phyloP scores from a whole-genome alignment of 1,284 basidiomycete genomes.

The Xerocomus cyaneibrunnescens region DNA sequence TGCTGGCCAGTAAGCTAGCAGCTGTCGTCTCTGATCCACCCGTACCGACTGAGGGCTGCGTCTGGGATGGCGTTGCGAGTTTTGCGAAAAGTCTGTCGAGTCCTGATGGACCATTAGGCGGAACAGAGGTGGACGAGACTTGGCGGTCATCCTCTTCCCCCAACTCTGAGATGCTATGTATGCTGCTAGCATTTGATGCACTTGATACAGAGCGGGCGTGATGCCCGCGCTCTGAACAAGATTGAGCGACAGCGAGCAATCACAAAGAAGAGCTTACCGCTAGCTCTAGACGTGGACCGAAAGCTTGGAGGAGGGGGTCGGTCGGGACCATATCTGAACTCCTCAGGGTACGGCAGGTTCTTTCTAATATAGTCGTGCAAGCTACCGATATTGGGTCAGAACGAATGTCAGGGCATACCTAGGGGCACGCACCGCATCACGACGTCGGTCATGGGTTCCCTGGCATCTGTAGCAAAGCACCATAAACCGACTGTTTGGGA shows the following conservation, averaged over 20 bases:
- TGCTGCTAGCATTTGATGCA: constrained; percentile 35
- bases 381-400: constrained; percentile 36
- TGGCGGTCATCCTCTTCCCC: constrained; percentile 27
- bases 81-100: constrained; percentile 65
- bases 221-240: constrained; percentile 22
- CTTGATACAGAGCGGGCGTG: constrained; percentile 32
- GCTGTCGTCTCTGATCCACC: constrained; percentile 31
- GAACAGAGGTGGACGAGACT: constrained; percentile 13
- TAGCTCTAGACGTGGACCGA: constrained; percentile 32
- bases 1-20: constrained; percentile 26
- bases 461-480: constrained; percentile 69
- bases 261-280: constrained; percentile 22
- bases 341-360: constrained; percentile 64
- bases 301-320: constrained; percentile 49
- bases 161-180: constrained; percentile 37
- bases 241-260: constrained; percentile 13
- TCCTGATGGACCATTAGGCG: constrained; percentile 41
- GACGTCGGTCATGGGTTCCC: constrained; percentile 69
- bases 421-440: constrained; percentile 53
- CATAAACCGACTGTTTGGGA: constrained; percentile 72
- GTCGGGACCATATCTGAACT: constrained; percentile 66
- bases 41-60: constrained; percentile 11
- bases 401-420: neutral
- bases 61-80: constrained; percentile 35
- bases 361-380: constrained; percentile 63